Evolutionary conservation across 169 alveolate genomes (phyloP).

Genomic region (Condylostoma magnum): DNA sequence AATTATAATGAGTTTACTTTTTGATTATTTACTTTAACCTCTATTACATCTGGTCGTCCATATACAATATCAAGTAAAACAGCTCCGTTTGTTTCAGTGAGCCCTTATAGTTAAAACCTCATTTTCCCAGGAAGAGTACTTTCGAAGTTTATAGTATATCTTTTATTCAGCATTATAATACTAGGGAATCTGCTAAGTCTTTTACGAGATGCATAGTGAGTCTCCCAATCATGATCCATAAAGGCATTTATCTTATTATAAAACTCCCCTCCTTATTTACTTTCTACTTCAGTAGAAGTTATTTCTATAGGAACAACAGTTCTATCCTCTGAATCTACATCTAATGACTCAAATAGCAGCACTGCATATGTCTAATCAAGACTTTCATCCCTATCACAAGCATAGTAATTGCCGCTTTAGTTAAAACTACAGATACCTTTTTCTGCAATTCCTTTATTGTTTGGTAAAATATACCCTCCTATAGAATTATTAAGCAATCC

Average conservation of each 20-base stretch:
- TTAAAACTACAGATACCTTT: neutral
- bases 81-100: too few species aligned
- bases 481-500: neutral
- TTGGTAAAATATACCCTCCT: slow-evolving; percentile 10
- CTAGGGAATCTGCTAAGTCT: neutral
- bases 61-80: too few species aligned
- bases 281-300: neutral
- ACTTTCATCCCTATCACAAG: neutral
- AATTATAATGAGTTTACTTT: too few species aligned
- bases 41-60: too few species aligned
- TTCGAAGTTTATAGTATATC: neutral
- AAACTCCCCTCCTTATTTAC: neutral
- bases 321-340: neutral
- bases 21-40: too few species aligned
- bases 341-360: neutral
- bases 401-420: neutral
- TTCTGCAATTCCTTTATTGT: slow-evolving; percentile 13
- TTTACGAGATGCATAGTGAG: neutral
- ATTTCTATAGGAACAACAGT: slow-evolving; percentile 17
- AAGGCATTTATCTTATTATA: neutral
- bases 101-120: neutral
- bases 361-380: neutral
- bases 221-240: slow-evolving; percentile 3
- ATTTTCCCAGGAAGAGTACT: slow-evolving; percentile 9
- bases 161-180: neutral